Base-by-base conservation (phyloP, 108 stramenopile genomes). In the Parietichytrium sp. region DNA sequence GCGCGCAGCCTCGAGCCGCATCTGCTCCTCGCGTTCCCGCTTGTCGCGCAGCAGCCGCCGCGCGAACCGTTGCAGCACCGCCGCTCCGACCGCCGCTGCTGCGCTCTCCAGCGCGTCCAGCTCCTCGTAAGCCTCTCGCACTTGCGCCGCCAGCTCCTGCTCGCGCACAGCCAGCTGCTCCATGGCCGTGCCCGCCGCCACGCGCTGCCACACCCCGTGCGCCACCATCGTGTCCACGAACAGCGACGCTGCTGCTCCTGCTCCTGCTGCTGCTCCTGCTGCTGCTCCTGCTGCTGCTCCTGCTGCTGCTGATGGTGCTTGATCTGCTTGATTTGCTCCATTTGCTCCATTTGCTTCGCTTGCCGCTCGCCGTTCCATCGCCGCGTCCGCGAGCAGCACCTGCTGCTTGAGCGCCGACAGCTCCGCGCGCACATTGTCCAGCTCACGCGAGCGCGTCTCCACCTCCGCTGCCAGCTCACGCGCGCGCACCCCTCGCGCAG, bases 171-270 rank as follows among this genome's bases (percentile, higher is more conserved):
- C 2, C 10, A 45, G 61, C 61, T 16, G 6, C 25, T 16, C 42
- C 13, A 72, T 25, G 10, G 61, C 61, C 10, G 45, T 8, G 20
- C 20, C 38, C 33, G 45, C 29, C n/a, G 61, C 15, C 20, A 72
- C 20, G 33, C 61, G 61, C 61, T 72, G 61, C 61, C 61, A 72
- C 10, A 25, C 25, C 20, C 38, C 61, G 20, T 72, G 61, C 38
- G 18, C 45, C 8, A 72, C 42, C 61, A 72, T 36, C 0, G 61
- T 72, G 61, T 72, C 61, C 0, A 72, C 61, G 61, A 45, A 38
- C 42, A 10, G 8, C 16, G 10, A 45, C 20, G 20, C 15, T 31
- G 36, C 61, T 13, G 42, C 38, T 27, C 61, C 33, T 2, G 45
- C 42, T 7, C 42, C n/a, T n/a, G n/a, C n/a, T n/a, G n/a, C n/a